phyloP scores from a whole-genome alignment of 2,329 filamentous ascomycete genomes.

The Pseudopithomyces maydicus region DNA sequence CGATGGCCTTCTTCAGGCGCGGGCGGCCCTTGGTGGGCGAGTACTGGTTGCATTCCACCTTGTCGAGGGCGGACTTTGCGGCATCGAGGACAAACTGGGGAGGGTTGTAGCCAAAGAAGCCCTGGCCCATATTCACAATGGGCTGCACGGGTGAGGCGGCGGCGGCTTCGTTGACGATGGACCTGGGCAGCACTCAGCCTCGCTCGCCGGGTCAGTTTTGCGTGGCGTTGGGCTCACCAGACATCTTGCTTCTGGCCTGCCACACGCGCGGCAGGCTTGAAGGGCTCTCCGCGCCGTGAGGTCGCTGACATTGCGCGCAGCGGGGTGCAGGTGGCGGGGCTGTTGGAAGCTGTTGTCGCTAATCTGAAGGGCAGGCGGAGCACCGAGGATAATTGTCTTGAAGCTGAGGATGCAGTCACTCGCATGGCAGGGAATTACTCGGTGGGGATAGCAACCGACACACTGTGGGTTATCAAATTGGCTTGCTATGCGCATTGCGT shows the following conservation, averaged over 20 bases:
- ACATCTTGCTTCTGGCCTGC: conserved; percentile 63
- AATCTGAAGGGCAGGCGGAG: background rate
- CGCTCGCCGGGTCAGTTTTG: background rate
- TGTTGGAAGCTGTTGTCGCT: background rate
- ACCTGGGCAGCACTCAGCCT: conserved; percentile 48
- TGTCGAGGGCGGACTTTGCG: conserved; percentile 85
- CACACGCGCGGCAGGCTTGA: conserved; percentile 61
- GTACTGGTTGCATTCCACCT: conserved; percentile 98
- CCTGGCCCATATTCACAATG: conserved; percentile 73
- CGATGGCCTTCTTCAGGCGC: conserved; percentile 88
- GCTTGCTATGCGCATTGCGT: conserved; percentile 29
- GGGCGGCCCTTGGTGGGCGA: conserved; percentile 93
- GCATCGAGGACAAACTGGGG: conserved; percentile 89
- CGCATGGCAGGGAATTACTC: conserved; percentile 12
- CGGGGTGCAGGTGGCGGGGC: conserved; percentile 24
- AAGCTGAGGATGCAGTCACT: conserved; percentile 9
- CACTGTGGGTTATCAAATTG: background rate
- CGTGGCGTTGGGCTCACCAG: conserved; percentile 48
- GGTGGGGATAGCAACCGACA: background rate
- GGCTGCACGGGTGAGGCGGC: conserved; percentile 67
- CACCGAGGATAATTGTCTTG: conserved; percentile 8
- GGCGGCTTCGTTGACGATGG: conserved; percentile 71
- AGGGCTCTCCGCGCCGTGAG: conserved; percentile 45
- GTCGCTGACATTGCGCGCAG: conserved; percentile 43
- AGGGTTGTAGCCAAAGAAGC: conserved; percentile 92